Evolutionary conservation across 2,329 filamentous ascomycete genomes (phyloP).

Genomic region (Penicillium sp.): DNA sequence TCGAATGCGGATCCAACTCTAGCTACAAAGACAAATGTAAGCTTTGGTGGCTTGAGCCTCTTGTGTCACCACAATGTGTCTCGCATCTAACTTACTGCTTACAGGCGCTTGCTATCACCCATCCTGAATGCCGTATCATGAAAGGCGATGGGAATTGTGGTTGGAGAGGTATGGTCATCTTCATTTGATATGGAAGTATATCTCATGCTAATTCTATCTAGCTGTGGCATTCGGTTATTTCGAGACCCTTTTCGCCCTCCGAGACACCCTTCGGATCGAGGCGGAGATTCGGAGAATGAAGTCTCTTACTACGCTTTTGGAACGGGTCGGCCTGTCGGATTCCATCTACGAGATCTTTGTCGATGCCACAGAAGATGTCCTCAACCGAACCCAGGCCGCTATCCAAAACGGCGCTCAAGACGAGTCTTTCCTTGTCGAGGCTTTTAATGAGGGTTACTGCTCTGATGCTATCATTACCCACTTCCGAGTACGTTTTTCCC

Average conservation of each 20-base stretch:
- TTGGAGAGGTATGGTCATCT: conserved; percentile 76
- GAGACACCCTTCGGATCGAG: conserved; percentile 63
- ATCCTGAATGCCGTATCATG: conserved; percentile 82
- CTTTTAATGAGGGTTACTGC: conserved; percentile 69
- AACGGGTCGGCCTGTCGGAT: conserved; percentile 64
- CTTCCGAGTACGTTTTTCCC: conserved; percentile 55
- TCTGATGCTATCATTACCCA: conserved; percentile 83
- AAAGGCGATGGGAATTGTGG: conserved; percentile 95
- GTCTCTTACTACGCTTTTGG: conserved; percentile 68
- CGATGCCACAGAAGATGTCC: conserved; percentile 67
- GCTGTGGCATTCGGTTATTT: conserved; percentile 93
- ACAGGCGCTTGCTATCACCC: conserved; percentile 76
- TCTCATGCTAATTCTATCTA: conserved; percentile 40
- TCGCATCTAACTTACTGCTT: neutral
- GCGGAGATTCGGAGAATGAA: conserved; percentile 71
- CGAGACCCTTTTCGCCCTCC: conserved; percentile 71
- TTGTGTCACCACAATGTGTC: neutral
- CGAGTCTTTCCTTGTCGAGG: conserved; percentile 57
- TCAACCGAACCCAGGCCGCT: conserved; percentile 62
- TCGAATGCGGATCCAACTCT: conserved; percentile 82
- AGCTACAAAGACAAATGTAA: conserved; percentile 80
- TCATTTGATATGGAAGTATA: conserved; percentile 1
- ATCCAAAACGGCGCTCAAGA: conserved; percentile 57
- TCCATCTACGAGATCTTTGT: conserved; percentile 80
- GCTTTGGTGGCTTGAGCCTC: conserved; percentile 4